Evolutionary conservation across 805 yeast species (phyloP).

Genomic region (Lipomyces orientalis): DNA sequence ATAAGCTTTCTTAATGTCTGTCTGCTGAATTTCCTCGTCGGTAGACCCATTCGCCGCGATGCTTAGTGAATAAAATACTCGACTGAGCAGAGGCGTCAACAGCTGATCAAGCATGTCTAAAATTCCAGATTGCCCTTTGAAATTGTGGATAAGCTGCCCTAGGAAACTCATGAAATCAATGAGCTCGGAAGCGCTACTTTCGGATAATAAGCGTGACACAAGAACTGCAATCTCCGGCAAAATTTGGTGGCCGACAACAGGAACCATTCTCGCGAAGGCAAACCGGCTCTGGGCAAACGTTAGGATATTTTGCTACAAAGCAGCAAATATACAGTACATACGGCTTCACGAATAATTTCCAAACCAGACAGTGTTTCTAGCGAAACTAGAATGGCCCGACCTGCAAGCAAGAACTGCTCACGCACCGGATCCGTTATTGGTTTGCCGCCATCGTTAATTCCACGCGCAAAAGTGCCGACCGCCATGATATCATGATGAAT

Average conservation of each 20-base stretch:
- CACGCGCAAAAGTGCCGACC: conserved; percentile 87
- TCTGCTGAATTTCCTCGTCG: conserved; percentile 68
- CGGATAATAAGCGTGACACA: conserved; percentile 67
- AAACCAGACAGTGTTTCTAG: conserved; percentile 72
- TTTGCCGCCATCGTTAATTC: conserved; percentile 61
- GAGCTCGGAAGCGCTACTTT: conserved; percentile 61
- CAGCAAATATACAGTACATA: conserved; percentile 41
- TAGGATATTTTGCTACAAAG: neutral
- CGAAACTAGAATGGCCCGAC: conserved; percentile 83
- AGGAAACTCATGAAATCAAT: conserved; percentile 82
- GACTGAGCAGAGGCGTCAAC: conserved; percentile 69
- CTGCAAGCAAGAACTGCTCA: conserved; percentile 65
- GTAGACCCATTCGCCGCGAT: conserved; percentile 51
- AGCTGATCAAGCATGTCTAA: conserved; percentile 76
- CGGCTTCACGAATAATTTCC: conserved; percentile 79
- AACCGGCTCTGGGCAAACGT: conserved; percentile 54
- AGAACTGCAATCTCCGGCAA: conserved; percentile 68
- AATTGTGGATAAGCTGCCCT: conserved; percentile 85
- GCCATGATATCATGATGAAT: conserved; percentile 89
- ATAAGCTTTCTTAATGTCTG: conserved; percentile 70
- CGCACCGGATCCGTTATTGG: conserved; percentile 45
- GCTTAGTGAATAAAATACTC: conserved; percentile 32
- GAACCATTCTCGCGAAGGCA: conserved; percentile 84
- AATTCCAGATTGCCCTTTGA: conserved; percentile 64
- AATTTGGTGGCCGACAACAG: conserved; percentile 63